Conservation (phyloP, 768 basidiomycete genomes). For the Agrocybe pediades region DNA sequence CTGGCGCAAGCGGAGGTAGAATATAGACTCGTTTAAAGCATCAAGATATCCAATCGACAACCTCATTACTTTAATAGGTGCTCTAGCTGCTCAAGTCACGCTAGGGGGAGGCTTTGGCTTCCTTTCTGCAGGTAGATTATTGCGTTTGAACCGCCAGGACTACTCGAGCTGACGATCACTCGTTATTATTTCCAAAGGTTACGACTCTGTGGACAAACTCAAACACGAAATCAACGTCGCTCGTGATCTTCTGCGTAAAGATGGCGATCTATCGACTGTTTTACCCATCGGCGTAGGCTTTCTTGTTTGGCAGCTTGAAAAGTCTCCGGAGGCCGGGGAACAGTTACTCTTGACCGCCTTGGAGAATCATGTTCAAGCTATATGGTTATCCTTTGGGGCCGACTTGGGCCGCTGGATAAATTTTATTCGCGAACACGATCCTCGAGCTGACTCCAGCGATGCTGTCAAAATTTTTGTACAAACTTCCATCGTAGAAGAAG, state of each 20-base stretch:
- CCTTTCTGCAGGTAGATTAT: constrained; percentile 59
- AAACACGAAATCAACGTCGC: constrained; percentile 53
- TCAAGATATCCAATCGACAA: too few relatives aligned
- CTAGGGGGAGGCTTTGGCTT: constrained; percentile 79
- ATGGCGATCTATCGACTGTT: constrained; percentile 31
- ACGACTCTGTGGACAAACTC: constrained; percentile 45
- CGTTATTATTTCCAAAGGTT: too few relatives aligned
- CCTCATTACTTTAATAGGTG: constrained; percentile 28
- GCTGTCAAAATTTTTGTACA: constrained; percentile 65
- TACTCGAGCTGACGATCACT: too few relatives aligned
- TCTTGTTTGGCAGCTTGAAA: constrained; percentile 71
- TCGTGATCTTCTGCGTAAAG: constrained; percentile 41
- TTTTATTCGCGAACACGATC: constrained; percentile 58
- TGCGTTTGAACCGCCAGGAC: too few relatives aligned
- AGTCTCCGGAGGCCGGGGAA: constrained; percentile 36
- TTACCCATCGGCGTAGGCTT: constrained; percentile 76
- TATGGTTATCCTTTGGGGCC: constrained; percentile 78
- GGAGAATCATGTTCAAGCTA: constrained; percentile 55
- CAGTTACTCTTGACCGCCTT: constrained; percentile 52
- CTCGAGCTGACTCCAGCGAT: constrained; percentile 34
- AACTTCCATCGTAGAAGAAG: constrained; percentile 62
- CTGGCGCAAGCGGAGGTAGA: constrained; percentile 62
- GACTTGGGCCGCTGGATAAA: constrained; percentile 61
- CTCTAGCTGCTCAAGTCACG: constrained; percentile 60
- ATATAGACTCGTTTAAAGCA: background rate